Base-by-base conservation (phyloP, 345 rosid species). In the Camelina neglecta region DNA sequence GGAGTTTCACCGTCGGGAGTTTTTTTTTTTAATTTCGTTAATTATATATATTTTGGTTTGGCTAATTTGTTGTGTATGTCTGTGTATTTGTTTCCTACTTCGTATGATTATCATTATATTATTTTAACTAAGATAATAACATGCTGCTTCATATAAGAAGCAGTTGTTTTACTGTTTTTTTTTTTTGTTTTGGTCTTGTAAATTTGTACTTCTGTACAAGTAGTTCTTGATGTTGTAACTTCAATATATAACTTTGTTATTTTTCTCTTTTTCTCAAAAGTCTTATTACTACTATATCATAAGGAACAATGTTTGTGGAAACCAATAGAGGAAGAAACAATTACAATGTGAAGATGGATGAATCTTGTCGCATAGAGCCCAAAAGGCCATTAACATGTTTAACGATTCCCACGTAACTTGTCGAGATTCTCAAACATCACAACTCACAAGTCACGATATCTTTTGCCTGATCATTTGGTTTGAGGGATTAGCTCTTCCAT, bases 201-300 rank as follows among this genome's bases (percentile, higher is more conserved):
- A 51, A 69, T 75, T 50, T 69, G 69, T 75, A 69, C 58, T 69
- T 61, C 29, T 69, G 70, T 76, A 69, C 79, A 76, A 62, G 41
- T 60, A 41, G 64, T 69, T 63, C 24, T 18, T 1, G 8, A 8
- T 68, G 44, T 42, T 63, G 76, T 38, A 60, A 36, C 39, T 57
- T 69, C 11, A 1, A 33, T 26, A 35, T 24, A 7, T 16, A 23
- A 11, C 26, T 45, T 29, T 49, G 3, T 26, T 41, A 9, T 49
- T 11, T 18, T 16, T 53, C 63, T 1, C 1, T 13, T 15, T 0
- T 13, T 44, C 2, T 13, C 7, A 6, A 42, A 42, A 1, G 48
- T 44, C 7, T 36, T 7, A 36, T 2, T 12, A 44, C 4, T 4
- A 12, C 6, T 42, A 11, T 42, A 42, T 42, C 4, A 8, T 45